phyloP scores from a whole-genome alignment of 768 basidiomycete genomes.

The Trametes cingulata region DNA sequence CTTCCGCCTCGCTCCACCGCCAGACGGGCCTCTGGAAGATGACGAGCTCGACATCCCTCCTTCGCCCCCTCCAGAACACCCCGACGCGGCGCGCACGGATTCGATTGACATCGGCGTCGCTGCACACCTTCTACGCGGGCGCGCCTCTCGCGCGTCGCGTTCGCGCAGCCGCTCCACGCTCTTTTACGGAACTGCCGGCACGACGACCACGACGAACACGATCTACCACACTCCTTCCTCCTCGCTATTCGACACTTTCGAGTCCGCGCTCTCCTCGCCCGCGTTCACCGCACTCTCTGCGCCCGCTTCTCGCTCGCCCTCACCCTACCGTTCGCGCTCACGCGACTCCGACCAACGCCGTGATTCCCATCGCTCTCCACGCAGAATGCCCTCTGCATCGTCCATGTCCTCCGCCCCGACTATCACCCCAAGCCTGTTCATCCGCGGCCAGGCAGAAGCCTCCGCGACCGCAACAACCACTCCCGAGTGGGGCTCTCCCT shows the following conservation, averaged over 20 bases:
- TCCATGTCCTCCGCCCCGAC: conserved; percentile 53
- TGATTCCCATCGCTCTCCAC: conserved; percentile 22
- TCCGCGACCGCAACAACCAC: conserved; percentile 29
- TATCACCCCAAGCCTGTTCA: conserved; percentile 62
- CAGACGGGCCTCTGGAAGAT: neutral
- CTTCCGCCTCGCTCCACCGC: conserved; percentile 7
- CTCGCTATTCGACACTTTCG: conserved; percentile 64
- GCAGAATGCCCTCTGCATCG: conserved; percentile 34
- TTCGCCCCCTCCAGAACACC: conserved; percentile 23
- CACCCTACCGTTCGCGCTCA: conserved; percentile 29
- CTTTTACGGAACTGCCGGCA: conserved; percentile 48
- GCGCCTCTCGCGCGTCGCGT: conserved; percentile 41
- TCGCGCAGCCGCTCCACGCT: conserved; percentile 48
- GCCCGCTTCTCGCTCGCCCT: conserved; percentile 24
- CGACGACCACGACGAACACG: conserved; percentile 57
- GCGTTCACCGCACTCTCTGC: conserved; percentile 35
- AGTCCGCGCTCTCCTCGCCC: conserved; percentile 64
- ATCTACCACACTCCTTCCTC: conserved; percentile 81
- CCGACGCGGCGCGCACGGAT: conserved; percentile 29
- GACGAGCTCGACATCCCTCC: neutral
- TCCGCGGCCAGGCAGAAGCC: conserved; percentile 15
- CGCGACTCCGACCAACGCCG: conserved; percentile 20
- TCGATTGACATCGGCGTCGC: conserved; percentile 34
- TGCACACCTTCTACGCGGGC: conserved; percentile 30
- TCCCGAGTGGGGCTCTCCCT: conserved; percentile 24